Percentiles rank a stretch among this genome's conserved stretches.
Conservation (phyloP, 495 filamentous ascomycete genomes). For the Melanomma pulvis-pyrius region DNA sequence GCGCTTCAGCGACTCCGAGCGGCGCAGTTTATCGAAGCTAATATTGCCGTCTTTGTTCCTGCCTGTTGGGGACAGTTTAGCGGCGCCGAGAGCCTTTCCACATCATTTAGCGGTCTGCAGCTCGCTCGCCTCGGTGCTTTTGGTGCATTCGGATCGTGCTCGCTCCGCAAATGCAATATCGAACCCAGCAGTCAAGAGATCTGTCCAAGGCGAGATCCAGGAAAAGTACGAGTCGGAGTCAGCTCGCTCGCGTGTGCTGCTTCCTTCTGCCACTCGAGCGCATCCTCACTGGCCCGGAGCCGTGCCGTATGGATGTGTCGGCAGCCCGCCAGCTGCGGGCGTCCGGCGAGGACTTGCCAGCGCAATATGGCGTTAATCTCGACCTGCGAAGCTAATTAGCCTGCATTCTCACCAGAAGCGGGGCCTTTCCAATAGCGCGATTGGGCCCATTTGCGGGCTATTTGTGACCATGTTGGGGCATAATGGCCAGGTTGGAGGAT, state of each 20-base stretch:
- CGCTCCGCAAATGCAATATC: conserved; percentile 30
- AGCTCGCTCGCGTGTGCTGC: background rate
- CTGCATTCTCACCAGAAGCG: conserved; percentile 15
- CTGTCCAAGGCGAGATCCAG: conserved; percentile 14
- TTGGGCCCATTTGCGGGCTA: conserved; percentile 11
- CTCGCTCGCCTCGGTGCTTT: background rate
- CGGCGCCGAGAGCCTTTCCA: background rate
- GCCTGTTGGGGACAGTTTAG: background rate
- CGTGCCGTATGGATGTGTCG: conserved; percentile 3
- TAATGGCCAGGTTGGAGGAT: conserved; percentile 13
- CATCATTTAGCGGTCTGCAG: conserved; percentile 1
- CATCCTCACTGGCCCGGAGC: conserved; percentile 13
- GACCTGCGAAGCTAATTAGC: conserved; percentile 22
- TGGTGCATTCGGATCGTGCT: conserved; percentile 25
- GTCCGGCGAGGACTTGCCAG: background rate
- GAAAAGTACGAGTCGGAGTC: background rate
- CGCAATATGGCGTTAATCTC: conserved; percentile 11
- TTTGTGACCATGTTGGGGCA: conserved; percentile 2
- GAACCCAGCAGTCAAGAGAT: conserved; percentile 16
- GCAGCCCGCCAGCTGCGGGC: no score
- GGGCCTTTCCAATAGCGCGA: conserved; percentile 14
- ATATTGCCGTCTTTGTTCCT: conserved; percentile 25
- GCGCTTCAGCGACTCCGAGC: background rate
- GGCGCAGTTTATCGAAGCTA: conserved; percentile 9
- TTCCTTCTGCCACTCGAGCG: conserved; percentile 2